Evolutionary conservation across 2,329 filamentous ascomycete species (phyloP).

Genomic region (Phoma herbarum): DNA sequence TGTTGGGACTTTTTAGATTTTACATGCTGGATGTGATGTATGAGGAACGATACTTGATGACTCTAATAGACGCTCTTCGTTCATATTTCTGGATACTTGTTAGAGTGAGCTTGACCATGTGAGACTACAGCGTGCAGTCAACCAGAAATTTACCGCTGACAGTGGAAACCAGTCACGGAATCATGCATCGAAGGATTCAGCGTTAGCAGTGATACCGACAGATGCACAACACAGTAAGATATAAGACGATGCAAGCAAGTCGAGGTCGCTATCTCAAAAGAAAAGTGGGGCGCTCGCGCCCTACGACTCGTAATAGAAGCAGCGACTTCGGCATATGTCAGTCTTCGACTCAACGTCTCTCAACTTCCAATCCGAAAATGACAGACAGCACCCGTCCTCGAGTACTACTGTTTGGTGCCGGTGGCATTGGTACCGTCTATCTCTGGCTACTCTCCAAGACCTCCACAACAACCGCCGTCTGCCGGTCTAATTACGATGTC

Average conservation of each 20-base stretch:
- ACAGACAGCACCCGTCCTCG: conserved; percentile 22
- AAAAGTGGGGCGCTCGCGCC: conserved; percentile 17
- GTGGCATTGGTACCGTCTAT: conserved; percentile 55
- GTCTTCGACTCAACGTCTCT: not conserved
- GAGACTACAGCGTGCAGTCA: too few relatives aligned
- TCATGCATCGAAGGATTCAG: too few relatives aligned
- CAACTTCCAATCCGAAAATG: conserved; percentile 14
- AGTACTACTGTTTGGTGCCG: conserved; percentile 55
- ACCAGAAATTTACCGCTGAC: too few relatives aligned
- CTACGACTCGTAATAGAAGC: conserved; percentile 3
- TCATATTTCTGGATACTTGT: too few relatives aligned
- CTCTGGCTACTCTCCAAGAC: conserved; percentile 53
- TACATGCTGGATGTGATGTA: not conserved
- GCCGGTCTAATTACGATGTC: conserved; percentile 57
- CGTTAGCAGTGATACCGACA: too few relatives aligned
- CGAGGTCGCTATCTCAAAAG: not conserved
- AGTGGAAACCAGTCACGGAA: too few relatives aligned
- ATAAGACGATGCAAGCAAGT: too few relatives aligned
- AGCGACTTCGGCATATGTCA: conserved; percentile 4
- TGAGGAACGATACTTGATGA: not conserved
- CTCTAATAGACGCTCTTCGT: not conserved
- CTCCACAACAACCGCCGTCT: conserved; percentile 55
- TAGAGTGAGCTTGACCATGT: too few relatives aligned
- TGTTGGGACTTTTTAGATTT: conserved; percentile 34
- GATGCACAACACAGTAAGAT: too few relatives aligned